Base-by-base conservation (phyloP, 1,284 basidiomycete genomes). In the Pseudozyma tsukubaensis region DNA sequence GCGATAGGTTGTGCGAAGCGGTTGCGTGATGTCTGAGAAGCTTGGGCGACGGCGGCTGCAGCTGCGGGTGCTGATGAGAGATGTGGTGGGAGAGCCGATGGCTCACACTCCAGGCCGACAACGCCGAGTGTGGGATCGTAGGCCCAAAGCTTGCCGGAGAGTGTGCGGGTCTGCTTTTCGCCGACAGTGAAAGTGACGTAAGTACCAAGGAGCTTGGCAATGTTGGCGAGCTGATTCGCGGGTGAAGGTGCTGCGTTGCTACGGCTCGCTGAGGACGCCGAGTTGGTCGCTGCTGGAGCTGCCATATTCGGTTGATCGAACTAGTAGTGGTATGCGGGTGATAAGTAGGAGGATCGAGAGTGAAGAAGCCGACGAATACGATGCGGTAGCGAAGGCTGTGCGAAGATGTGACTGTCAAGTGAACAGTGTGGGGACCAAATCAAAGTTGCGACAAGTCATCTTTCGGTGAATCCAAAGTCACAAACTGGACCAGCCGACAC, bases 61-160 rank as follows among this genome's bases (percentile, higher is more conserved):
- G 77, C 66, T 5, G 77, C 78, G 2, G 75, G 72, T 1, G 72
- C 70, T 16, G 67, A 54, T 1, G 53, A 55, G 12, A 76, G 59
- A 36, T 59, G 51, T 2, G 65, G 14, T 13, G 72, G 72, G 14
- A 76, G 59, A 14, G 57, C n/a, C 10, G 9, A 56, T 8, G 67
- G 29, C 16, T 52, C 65, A 34, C 75, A 78, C 59, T 84, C 82
- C 11, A 84, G 75, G 5, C 69, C 80, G 37, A 82, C 66, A 19
- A 79, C 39, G 36, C 77, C 78, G 29, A 77, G 60, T 6, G 45
- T 58, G n/a, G 74, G 67, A 36, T 84, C 82, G 44, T 79, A 81
- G 6, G 81, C 77, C 78, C 77, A 84, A 11, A 84, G 70, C 29
- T 77, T 77, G 29, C 82, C 82, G 8, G 69, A 65, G 3, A 77